Evolutionary conservation across 495 filamentous ascomycete species (phyloP).

Genomic region (Penicillium coffeae): DNA sequence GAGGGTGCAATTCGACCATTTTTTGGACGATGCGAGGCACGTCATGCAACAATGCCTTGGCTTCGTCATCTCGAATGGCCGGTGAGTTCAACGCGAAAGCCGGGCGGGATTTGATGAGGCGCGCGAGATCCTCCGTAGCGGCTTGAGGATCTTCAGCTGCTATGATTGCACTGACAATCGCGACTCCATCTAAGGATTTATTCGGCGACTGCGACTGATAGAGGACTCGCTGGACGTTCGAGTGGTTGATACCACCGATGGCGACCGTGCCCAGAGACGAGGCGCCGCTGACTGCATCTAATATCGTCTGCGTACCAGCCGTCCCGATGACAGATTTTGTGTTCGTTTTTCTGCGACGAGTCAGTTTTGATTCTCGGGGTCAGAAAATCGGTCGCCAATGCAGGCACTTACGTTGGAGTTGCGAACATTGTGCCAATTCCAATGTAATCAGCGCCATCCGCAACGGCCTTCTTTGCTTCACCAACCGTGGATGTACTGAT

Average conservation of each 20-base stretch:
- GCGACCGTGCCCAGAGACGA: slow-evolving; percentile 59
- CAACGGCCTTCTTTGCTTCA: slow-evolving; percentile 63
- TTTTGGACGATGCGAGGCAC: slow-evolving; percentile 56
- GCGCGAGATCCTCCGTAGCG: slow-evolving; percentile 53
- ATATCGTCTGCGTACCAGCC: slow-evolving; percentile 67
- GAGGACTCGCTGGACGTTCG: slow-evolving; percentile 70
- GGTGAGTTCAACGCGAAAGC: slow-evolving; percentile 36
- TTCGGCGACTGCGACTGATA: slow-evolving; percentile 53
- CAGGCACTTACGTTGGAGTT: slow-evolving; percentile 63
- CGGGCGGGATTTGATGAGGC: slow-evolving; percentile 47
- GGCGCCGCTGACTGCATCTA: slow-evolving; percentile 48
- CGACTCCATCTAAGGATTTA: slow-evolving; percentile 70
- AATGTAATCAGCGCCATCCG: slow-evolving; percentile 78
- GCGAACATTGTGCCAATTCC: slow-evolving; percentile 85
- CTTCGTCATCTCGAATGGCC: slow-evolving; percentile 23
- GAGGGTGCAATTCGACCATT: slow-evolving; percentile 58
- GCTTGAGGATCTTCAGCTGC: slow-evolving; percentile 59
- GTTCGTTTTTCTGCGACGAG: slow-evolving; percentile 50
- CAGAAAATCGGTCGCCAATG: slow-evolving; percentile 7
- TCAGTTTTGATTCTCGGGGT: too few relatives aligned
- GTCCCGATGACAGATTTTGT: slow-evolving; percentile 81
- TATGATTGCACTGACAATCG: slow-evolving; percentile 87
- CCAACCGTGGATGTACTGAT: slow-evolving; percentile 67
- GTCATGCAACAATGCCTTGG: slow-evolving; percentile 35
- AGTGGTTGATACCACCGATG: slow-evolving; percentile 83